Evolutionary conservation across 371 early-diverging fungal species (phyloP).

Genomic region (Massospora cicadina): DNA sequence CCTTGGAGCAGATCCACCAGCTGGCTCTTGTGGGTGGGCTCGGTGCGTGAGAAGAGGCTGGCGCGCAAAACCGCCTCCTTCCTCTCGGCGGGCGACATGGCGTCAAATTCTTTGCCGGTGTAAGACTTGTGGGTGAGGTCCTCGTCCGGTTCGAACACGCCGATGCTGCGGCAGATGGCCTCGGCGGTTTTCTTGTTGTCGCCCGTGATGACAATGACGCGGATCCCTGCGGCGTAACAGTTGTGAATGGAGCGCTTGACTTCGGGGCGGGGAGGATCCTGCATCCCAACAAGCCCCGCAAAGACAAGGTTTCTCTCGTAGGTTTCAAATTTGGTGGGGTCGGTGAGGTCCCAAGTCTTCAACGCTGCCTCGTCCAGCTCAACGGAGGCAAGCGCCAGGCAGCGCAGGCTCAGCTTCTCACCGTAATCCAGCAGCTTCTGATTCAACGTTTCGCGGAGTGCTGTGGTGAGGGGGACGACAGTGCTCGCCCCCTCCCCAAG

Average conservation of each 20-base stretch:
- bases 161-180: conserved; percentile 82
- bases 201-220: conserved; percentile 97
- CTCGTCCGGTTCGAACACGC: conserved; percentile 60
- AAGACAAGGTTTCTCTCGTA: conserved; percentile 75
- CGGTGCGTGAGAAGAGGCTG: conserved; percentile 79
- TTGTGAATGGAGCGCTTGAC: conserved; percentile 61
- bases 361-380: conserved; percentile 28
- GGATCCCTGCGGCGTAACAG: conserved; percentile 85
- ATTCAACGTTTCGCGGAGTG: conserved; percentile 38
- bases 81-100: conserved; percentile 50
- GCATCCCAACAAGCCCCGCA: conserved; percentile 85
- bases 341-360: conserved; percentile 29
- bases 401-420: conserved; percentile 55
- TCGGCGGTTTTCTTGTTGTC: conserved; percentile 93
- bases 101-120: conserved; percentile 89
- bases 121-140: conserved; percentile 55
- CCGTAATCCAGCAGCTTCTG: conserved; percentile 61
- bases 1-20: conserved; percentile 78
- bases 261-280: conserved; percentile 95
- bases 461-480: conserved; percentile 45
- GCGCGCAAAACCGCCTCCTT: conserved; percentile 49
- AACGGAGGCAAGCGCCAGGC: conserved; percentile 73
- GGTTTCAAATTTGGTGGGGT: conserved; percentile 38
- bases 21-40: conserved; percentile 86
- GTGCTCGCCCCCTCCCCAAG: conserved; percentile 18